phyloP scores from a whole-genome alignment of 2,329 filamentous ascomycete species.

The Botrytis deweyae region DNA sequence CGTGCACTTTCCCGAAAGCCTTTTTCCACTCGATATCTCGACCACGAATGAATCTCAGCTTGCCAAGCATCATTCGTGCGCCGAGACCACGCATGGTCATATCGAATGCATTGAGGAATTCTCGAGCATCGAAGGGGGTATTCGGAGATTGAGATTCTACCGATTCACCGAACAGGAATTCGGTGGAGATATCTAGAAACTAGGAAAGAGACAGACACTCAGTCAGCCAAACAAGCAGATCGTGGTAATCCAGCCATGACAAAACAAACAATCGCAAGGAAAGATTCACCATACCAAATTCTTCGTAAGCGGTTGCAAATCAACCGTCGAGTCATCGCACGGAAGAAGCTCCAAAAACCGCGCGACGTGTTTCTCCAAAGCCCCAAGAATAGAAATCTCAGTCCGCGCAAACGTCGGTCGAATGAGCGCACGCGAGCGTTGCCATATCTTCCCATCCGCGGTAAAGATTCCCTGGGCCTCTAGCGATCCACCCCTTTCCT shows the following conservation, averaged over 20 bases:
- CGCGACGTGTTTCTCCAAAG: not conserved
- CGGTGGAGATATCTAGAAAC: not conserved
- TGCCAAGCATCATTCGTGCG: not conserved
- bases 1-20: not conserved
- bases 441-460: not conserved
- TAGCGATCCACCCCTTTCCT: no score
- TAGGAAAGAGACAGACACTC: not conserved
- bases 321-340: not conserved
- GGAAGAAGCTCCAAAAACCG: not conserved
- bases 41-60: not conserved
- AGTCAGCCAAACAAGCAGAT: not conserved
- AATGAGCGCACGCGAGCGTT: not conserved
- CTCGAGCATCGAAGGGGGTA: not conserved
- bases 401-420: not conserved
- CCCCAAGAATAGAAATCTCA: conserved; percentile 2
- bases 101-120: not conserved
- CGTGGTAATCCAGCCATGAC: not conserved
- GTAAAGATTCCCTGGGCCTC: not conserved
- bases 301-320: not conserved
- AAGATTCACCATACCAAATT: not conserved
- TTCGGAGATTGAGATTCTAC: not conserved
- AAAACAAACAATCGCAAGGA: not conserved
- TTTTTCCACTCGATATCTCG: not conserved
- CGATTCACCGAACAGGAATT: not conserved
- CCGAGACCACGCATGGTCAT: not conserved